Evolutionary conservation across 2,329 filamentous ascomycete genomes (phyloP).

Genomic region (Sporothrix schenckii): DNA sequence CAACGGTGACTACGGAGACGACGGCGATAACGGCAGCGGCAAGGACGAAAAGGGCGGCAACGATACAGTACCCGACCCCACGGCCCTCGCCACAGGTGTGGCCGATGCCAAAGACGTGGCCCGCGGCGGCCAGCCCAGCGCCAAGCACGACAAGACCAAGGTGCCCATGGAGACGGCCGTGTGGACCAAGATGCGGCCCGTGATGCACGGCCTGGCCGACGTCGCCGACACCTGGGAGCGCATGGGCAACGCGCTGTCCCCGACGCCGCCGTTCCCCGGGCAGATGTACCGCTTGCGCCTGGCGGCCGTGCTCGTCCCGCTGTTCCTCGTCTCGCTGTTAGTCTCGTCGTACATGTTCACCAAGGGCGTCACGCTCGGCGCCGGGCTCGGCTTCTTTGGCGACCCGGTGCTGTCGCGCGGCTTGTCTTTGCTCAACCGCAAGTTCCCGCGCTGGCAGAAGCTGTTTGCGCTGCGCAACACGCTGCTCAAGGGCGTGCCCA

Average conservation of each 20-base stretch:
- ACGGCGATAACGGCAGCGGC: neutral
- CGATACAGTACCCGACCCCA: neutral
- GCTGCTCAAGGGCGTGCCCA: constrained; percentile 78
- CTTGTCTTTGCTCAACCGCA: constrained; percentile 59
- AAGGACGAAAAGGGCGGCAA: neutral
- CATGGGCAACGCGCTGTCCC: constrained; percentile 48
- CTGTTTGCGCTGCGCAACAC: constrained; percentile 70
- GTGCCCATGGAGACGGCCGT: constrained; percentile 75
- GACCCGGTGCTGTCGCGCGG: constrained; percentile 8
- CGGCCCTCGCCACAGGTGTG: neutral
- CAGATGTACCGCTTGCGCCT: constrained; percentile 58
- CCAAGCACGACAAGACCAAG: constrained; percentile 73
- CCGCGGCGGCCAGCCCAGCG: constrained; percentile 52
- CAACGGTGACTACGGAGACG: constrained; percentile 39
- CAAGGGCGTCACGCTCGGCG: constrained; percentile 1
- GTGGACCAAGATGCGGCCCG: constrained; percentile 73
- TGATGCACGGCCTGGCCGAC: constrained; percentile 62
- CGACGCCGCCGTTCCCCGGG: constrained; percentile 63
- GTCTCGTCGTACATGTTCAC: neutral
- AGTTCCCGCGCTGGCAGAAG: constrained; percentile 72
- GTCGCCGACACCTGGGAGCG: constrained; percentile 56
- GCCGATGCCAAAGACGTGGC: constrained; percentile 48
- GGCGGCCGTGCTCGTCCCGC: neutral
- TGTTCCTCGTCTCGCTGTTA: neutral
- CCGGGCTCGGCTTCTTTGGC: neutral